These are phyloP conservation scores for Lumnitzera littorea DNA, from an alignment of 345 rosid genomes.

Conservation along the genomic window DNA sequence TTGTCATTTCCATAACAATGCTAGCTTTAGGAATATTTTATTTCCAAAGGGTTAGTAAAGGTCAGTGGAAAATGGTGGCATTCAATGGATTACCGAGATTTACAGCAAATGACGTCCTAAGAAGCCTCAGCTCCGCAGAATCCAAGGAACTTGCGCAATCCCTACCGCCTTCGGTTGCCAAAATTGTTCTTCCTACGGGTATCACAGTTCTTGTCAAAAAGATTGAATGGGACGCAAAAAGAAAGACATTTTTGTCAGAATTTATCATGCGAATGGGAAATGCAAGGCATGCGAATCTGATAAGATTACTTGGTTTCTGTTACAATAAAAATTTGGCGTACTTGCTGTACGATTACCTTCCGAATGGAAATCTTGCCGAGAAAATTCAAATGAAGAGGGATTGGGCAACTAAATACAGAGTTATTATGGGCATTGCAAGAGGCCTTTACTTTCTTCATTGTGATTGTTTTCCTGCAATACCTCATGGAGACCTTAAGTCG, in stretches of 20 bases:
- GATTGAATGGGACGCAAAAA: slow-evolving; percentile 46
- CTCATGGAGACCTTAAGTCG: slow-evolving; percentile 79
- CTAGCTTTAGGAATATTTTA: slow-evolving; percentile 43
- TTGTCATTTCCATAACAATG: slow-evolving; percentile 31
- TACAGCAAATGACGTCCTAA: slow-evolving; percentile 68
- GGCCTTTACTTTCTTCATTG: slow-evolving; percentile 89
- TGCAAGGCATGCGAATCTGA: slow-evolving; percentile 70
- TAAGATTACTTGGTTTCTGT: slow-evolving; percentile 80
- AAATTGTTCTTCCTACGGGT: slow-evolving; percentile 81
- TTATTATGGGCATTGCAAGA: slow-evolving; percentile 65
- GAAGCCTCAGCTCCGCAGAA: slow-evolving; percentile 47
- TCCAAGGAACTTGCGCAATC: slow-evolving; percentile 30
- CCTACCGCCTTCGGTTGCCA: slow-evolving; percentile 38
- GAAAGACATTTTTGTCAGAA: slow-evolving; percentile 28
- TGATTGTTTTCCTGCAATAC: slow-evolving; percentile 76
- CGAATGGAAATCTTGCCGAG: slow-evolving; percentile 71
- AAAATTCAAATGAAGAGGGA: slow-evolving; percentile 44
- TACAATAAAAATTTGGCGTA: slow-evolving; percentile 62
- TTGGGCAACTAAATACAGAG: slow-evolving; percentile 55
- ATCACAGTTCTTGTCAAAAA: slow-evolving; percentile 68
- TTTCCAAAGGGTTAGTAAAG: slow-evolving; percentile 39
- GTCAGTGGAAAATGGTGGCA: slow-evolving; percentile 74
- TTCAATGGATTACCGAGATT: slow-evolving; percentile 69
- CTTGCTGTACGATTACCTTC: slow-evolving; percentile 65
- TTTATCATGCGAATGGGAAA: slow-evolving; percentile 51